Base-by-base conservation (phyloP, 179 eudicot genomes). In the Nepenthes alata region DNA sequence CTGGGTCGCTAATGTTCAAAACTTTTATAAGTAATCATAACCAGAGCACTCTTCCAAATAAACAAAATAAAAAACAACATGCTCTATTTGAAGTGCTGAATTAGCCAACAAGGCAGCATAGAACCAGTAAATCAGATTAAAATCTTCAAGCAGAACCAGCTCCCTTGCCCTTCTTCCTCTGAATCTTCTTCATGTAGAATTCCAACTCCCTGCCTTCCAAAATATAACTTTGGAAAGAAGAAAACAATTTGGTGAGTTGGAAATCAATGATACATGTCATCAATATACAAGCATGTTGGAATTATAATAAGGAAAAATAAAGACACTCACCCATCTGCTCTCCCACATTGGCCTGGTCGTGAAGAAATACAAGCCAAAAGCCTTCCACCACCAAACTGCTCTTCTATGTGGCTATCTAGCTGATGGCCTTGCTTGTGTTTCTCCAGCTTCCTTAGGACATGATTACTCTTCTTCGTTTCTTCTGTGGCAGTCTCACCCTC, bases 341-440 rank as follows among this genome's bases (percentile, higher is more conserved):
- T 4, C 2, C 55, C 13, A 52, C 55, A 52, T 52, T 83, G 88
- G 58, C 93, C 84, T 47, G 93, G 93, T 37, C 93, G 88, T 3
- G 93, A 86, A 61, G 93, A 81, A 67, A 83, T 86, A 55, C 83
- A 79, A 37, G 93, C 88, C 70, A 83, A 70, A 63, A 86, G 38
- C 67, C 88, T 88, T 14, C 93, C 88, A 64, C 88, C 67, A 0
- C 76, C 67, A 34, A 86, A 86, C 67, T 86, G 93, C 39, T 86
- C 93, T 74, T 86, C 88, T 35, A 86, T 75, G 76, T 86, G 88
- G n/a, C 78, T 7, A 57, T 81, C 86, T 55, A 86, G 66, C 10
- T 78, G 65, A 11, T 85, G 81, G 8, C 49, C 76, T 60, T 77
- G 37, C 71, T 77, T 79, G 1, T 88, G 81, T 63, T 75, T 74